A percentile compares a stretch with the other conserved stretches of the same genome.
Conservation (phyloP, 2,329 filamentous ascomycete genomes). For the Plectosphaerella plurivora region DNA sequence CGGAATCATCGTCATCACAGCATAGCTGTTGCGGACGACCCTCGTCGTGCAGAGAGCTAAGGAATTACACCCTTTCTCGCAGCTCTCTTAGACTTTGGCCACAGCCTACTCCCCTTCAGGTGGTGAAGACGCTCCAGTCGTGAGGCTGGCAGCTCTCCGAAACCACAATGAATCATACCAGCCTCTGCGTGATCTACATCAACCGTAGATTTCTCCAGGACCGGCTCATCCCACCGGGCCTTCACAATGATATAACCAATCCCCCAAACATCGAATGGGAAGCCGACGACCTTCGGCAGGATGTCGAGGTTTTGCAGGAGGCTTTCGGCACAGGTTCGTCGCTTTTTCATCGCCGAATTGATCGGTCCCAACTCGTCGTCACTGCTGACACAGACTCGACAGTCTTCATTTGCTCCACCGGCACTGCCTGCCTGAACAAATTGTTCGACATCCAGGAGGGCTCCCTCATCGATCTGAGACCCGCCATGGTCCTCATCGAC, state of each 20-base stretch:
- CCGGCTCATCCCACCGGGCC: constrained; percentile 30
- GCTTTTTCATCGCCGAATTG: not conserved
- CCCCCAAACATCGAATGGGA: constrained; percentile 24
- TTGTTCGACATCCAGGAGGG: constrained; percentile 49
- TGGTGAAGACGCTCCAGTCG: constrained; percentile 56
- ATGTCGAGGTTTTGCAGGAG: constrained; percentile 45
- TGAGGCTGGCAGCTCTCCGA: constrained; percentile 54
- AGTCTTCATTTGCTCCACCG: constrained; percentile 53
- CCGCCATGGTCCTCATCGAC: constrained; percentile 54
- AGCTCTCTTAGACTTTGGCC: constrained; percentile 9
- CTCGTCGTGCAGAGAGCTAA: too few species aligned
- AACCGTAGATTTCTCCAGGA: constrained; percentile 48
- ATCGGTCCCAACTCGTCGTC: not conserved
- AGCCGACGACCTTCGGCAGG: constrained; percentile 35
- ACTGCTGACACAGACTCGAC: constrained; percentile 6
- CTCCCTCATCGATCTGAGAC: constrained; percentile 46
- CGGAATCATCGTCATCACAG: too few species aligned
- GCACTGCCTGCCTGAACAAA: constrained; percentile 47
- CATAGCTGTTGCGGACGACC: too few species aligned
- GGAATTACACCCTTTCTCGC: too few species aligned
- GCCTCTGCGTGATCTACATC: constrained; percentile 57
- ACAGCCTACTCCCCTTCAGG: constrained; percentile 15
- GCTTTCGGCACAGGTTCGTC: constrained; percentile 50
- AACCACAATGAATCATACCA: constrained; percentile 53
- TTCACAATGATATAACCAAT: constrained; percentile 14